Base-by-base conservation (phyloP, 2,329 filamentous ascomycete genomes). In the Sphaerulina vaccinii region DNA sequence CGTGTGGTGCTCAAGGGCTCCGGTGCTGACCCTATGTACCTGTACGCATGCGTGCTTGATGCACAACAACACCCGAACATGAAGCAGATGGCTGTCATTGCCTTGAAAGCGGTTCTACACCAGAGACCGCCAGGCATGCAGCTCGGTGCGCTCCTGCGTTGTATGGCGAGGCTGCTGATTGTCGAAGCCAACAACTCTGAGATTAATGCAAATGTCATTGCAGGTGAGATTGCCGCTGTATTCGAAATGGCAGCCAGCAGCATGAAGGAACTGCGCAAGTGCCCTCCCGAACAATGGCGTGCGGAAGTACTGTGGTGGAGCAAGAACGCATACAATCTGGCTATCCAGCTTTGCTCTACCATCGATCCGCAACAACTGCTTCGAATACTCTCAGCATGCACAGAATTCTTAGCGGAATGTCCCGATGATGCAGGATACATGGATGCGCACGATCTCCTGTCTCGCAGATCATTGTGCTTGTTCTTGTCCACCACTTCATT, bases 231-330 rank as follows among this genome's bases (percentile, higher is more conserved):
- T 5, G 85, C 83, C 56, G 72, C 69, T 5, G 59, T 79, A 1
- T 79, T 83, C 56, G 78, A 82, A 63, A 73, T 67, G 51, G 71
- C 70, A 68, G 76, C 77, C 15, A 68, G 70, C 2, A 72, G 73
- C 36, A 71, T 75, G 19, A 77, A 69, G 52, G 69, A 56, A 66
- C 15, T 71, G 63, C 73, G 73, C 57, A 46, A 56, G 40, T 42
- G 42, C 10, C 66, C 61, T 35, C 62, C 72, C 15, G 74, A 73
- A 7, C 68, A 70, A 24, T 80, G 70, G 55, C 52, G 77, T 0
- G 67, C 75, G 2, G 90, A 96, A 61, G 74, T 95, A 3, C 80
- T 91, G 59, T 95, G 90, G 90, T 91, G 95, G 66, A 86, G 85
- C 32, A 85, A 85, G 56, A 92, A 88, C 57, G 79, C 86, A 1